Conservation (phyloP, 2,329 filamentous ascomycete species). For the Akanthomyces muscarius region DNA sequence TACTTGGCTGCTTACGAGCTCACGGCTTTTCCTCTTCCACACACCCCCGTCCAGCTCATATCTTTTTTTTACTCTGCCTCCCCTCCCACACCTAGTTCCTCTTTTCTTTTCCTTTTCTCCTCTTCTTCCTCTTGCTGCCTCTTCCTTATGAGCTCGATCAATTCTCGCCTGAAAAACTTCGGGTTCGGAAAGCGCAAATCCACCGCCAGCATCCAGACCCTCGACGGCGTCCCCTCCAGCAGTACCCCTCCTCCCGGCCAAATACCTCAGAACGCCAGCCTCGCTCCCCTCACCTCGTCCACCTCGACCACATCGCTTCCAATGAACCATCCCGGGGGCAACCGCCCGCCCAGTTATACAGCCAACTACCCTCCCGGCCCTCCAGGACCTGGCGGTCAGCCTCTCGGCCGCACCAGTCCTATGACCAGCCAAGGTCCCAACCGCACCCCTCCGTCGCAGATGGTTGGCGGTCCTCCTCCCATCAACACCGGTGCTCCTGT, state of each 20-base stretch:
- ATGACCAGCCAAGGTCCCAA: conserved; percentile 42
- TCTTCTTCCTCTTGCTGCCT: conserved; percentile 24
- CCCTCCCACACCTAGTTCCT: conserved; percentile 19
- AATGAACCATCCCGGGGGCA: conserved; percentile 61
- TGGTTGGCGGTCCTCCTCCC: conserved; percentile 61
- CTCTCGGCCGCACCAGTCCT: conserved; percentile 52
- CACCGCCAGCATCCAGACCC: conserved; percentile 54
- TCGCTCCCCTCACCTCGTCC: conserved; percentile 35
- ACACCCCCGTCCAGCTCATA: conserved; percentile 5
- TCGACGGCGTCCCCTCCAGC: conserved; percentile 36
- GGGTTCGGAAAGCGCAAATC: conserved; percentile 79
- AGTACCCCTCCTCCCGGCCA: conserved; percentile 41
- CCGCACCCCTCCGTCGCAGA: conserved; percentile 56
- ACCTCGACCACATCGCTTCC: conserved; percentile 47
- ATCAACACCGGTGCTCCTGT: conserved; percentile 62
- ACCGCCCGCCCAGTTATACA: conserved; percentile 61
- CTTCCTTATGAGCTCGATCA: conserved; percentile 69
- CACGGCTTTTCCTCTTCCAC: conserved; percentile 15
- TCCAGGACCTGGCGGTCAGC: conserved; percentile 25
- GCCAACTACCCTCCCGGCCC: conserved; percentile 49
- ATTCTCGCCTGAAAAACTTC: conserved; percentile 73
- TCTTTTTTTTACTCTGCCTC: conserved; percentile 14
- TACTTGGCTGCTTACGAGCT: conserved; percentile 10
- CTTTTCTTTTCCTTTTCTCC: conserved; percentile 18
- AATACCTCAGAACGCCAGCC: conserved; percentile 42